Evolutionary conservation across 1,139 yeast genomes (phyloP).

Genomic region (Chernovozyma aurita): DNA sequence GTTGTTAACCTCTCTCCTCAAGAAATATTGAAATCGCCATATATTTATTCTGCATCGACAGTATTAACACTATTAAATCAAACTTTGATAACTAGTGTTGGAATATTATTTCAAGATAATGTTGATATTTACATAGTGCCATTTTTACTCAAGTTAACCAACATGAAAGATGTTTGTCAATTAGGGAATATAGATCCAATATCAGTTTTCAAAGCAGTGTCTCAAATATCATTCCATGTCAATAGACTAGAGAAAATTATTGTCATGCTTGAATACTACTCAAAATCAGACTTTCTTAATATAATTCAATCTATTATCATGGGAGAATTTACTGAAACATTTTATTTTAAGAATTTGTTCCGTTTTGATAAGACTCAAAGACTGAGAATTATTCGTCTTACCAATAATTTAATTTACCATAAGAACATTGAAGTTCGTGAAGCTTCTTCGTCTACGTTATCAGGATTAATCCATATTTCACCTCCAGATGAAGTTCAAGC

Average conservation of each 20-base stretch:
- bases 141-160: conserved; percentile 60
- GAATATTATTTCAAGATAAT: conserved; percentile 34
- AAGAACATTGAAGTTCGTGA: conserved; percentile 74
- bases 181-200: conserved; percentile 63
- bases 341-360: conserved; percentile 70
- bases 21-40: conserved; percentile 42
- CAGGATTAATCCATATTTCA: conserved; percentile 81
- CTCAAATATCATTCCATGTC: conserved; percentile 53
- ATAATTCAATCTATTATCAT: conserved; percentile 69
- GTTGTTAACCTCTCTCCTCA: conserved; percentile 36
- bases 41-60: conserved; percentile 46
- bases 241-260: conserved; percentile 45
- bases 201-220: conserved; percentile 48
- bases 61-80: conserved; percentile 40
- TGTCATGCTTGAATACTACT: conserved; percentile 44
- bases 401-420: conserved; percentile 54
- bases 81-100: conserved; percentile 38
- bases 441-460: conserved; percentile 67
- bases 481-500: conserved; percentile 50
- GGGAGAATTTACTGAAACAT: conserved; percentile 67
- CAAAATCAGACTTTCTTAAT: conserved; percentile 38
- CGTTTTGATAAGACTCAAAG: conserved; percentile 49
- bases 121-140: conserved; percentile 56
- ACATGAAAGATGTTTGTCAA: conserved; percentile 78
- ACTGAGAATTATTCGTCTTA: conserved; percentile 45